phyloP scores from a whole-genome alignment of 2,329 filamentous ascomycete genomes.

The Fusarium mangiferae region DNA sequence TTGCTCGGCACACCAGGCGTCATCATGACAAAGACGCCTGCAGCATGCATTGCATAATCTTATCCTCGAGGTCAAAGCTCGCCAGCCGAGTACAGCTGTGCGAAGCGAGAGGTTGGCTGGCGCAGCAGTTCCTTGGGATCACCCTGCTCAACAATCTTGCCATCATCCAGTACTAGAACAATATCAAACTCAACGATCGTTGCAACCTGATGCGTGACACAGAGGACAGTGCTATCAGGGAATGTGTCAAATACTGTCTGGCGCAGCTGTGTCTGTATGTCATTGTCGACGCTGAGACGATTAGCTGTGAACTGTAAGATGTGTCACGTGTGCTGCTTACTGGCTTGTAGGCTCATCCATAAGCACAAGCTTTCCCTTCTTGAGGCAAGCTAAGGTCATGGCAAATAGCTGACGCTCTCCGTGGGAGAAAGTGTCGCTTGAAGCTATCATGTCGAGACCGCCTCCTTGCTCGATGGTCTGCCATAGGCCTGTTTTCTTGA shows the following conservation, averaged over 20 bases:
- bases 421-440: not conserved
- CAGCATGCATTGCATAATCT: not conserved
- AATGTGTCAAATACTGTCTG: not conserved
- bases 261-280: not conserved
- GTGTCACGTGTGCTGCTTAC: not conserved
- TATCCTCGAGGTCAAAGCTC: not conserved
- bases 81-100: not conserved
- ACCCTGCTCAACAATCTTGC: not conserved
- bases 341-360: not conserved
- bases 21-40: not conserved
- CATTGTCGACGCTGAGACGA: not conserved
- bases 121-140: not conserved
- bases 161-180: not conserved
- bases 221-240: not conserved
- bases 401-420: not conserved
- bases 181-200: not conserved
- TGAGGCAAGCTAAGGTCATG: not conserved
- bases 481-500: not conserved
- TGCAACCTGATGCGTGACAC: not conserved
- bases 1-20: not conserved
- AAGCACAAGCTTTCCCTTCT: not conserved
- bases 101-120: not conserved
- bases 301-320: not conserved
- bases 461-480: not conserved
- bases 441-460: not conserved